Base-by-base conservation (phyloP, 805 yeast species). In the Clavispora phyllophila region DNA sequence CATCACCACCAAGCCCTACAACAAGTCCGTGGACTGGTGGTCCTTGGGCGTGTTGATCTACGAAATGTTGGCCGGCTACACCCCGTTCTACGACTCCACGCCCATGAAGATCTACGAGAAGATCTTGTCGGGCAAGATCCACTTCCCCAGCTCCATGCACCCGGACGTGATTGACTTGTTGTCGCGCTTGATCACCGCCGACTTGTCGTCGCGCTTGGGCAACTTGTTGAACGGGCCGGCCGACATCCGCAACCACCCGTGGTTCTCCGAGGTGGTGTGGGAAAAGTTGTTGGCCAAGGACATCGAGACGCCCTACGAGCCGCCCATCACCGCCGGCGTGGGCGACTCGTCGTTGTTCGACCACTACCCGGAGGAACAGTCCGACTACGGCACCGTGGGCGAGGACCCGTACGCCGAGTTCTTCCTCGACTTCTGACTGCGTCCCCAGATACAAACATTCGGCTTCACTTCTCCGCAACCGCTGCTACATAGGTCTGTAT, bases 21-120 rank as follows among this genome's bases (percentile, higher is more conserved):
- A 78, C 58, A 78, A 78, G 53, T 73, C 80, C 2, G 82, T 78
- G 19, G 83, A 78, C 58, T 78, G 82, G 82, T 78, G 83, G 83
- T 75, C 80, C 2, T 71, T 78, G 49, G 83, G 83, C 23, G 76
- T 78, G 17, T 66, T 78, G 45, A 78, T 78, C 32, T 78, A 70
- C 52, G 83, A 78, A 61, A 78, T 78, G 83, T 62, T 78, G 46
- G 76, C 81, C 2, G 83, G 83, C 17, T 76, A 73, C 51, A 78
- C 83, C 1, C 83, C 83, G 22, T 78, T 78, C 54, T 78, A 77
- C 57, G 83, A 78, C 53, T 76, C 77, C 36, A 75, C 82, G 4
- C 83, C 82, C 24, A 76, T 78, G 78, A 78, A 77, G 51, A 78
- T 82, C 5, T 78, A 78, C 55, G 82, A 78, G 56, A 78, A 78